Conservation (phyloP, 345 rosid genomes). For the Heritiera fomes region DNA sequence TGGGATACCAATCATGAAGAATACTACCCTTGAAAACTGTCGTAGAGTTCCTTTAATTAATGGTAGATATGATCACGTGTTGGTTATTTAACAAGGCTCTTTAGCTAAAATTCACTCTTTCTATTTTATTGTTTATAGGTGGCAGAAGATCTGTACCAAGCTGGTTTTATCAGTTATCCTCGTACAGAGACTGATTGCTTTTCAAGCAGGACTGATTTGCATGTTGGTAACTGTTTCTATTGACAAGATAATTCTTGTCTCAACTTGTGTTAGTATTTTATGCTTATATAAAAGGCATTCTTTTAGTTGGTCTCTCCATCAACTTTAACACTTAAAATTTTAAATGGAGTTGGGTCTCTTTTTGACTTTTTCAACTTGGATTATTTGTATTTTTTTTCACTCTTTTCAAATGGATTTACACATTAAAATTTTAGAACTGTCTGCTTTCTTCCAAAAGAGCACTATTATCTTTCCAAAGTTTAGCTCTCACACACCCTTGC, state of each 20-base stretch:
- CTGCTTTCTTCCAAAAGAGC: neutral
- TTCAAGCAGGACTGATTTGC: slow-evolving; percentile 86
- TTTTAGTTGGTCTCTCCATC: neutral
- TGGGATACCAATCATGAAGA: neutral
- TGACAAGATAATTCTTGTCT: slow-evolving; percentile 9
- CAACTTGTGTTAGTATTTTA: neutral
- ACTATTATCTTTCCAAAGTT: slow-evolving; percentile 1
- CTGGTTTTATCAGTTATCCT: slow-evolving; percentile 98
- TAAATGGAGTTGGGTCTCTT: neutral
- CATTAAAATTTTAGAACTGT: neutral
- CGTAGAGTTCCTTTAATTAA: neutral
- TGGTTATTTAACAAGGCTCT: slow-evolving; percentile 13
- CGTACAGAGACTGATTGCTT: slow-evolving; percentile 96
- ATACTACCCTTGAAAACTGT: neutral
- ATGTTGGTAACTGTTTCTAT: slow-evolving; percentile 58
- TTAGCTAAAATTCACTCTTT: slow-evolving; percentile 8
- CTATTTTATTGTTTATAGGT: slow-evolving; percentile 54
- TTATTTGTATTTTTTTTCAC: neutral
- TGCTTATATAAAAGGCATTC: neutral
- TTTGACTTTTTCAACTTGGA: neutral
- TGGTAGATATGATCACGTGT: neutral
- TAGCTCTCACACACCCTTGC: neutral
- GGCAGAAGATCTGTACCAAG: slow-evolving; percentile 94
- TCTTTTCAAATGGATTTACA: neutral
- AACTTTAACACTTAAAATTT: neutral